These are phyloP conservation scores for Plenodomus biglobosus DNA, from an alignment of 2,329 filamentous ascomycete species.

Conservation along the genomic window DNA sequence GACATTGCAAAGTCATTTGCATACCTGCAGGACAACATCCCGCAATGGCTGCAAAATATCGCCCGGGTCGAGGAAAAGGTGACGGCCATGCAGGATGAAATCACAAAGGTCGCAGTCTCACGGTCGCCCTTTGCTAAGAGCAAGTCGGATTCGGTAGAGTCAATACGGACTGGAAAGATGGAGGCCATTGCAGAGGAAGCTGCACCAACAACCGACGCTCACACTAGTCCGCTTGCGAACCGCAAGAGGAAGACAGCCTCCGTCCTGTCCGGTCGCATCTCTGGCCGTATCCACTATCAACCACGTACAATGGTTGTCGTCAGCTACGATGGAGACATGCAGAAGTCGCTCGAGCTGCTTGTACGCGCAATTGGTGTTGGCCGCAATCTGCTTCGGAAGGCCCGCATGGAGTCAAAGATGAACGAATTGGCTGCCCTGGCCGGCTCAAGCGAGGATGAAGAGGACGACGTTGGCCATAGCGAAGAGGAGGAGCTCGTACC, in stretches of 20 bases:
- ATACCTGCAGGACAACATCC: slow-evolving; percentile 43
- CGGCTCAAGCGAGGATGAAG: slow-evolving; percentile 30
- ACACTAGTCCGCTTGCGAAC: slow-evolving; percentile 19
- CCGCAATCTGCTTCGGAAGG: slow-evolving; percentile 82
- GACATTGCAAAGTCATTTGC: slow-evolving; percentile 43
- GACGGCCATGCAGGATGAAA: slow-evolving; percentile 37
- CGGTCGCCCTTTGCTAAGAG: slow-evolving; percentile 33
- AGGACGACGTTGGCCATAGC: slow-evolving; percentile 25
- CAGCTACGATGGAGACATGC: slow-evolving; percentile 88
- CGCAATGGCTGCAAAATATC: slow-evolving; percentile 43
- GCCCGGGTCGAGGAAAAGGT: slow-evolving; percentile 37
- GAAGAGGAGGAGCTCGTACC: slow-evolving; percentile 31
- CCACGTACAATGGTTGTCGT: slow-evolving; percentile 78
- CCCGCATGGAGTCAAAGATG: slow-evolving; percentile 78
- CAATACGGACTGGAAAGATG: slow-evolving; percentile 34
- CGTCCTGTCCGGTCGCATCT: slow-evolving; percentile 42
- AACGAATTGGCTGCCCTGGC: slow-evolving; percentile 49
- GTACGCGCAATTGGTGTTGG: slow-evolving; percentile 80
- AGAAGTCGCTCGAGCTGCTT: slow-evolving; percentile 77
- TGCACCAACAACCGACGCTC: slow-evolving; percentile 14
- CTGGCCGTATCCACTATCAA: slow-evolving; percentile 60
- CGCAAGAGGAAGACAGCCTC: slow-evolving; percentile 51
- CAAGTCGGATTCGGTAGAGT: slow-evolving; percentile 42
- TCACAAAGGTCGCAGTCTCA: slow-evolving; percentile 32
- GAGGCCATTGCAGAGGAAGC: slow-evolving; percentile 25